Evolutionary conservation across 192 early-diverging fungal species (phyloP), one percentile per base, ranked within the genome.

Genomic region (Coemansia sp.): DNA sequence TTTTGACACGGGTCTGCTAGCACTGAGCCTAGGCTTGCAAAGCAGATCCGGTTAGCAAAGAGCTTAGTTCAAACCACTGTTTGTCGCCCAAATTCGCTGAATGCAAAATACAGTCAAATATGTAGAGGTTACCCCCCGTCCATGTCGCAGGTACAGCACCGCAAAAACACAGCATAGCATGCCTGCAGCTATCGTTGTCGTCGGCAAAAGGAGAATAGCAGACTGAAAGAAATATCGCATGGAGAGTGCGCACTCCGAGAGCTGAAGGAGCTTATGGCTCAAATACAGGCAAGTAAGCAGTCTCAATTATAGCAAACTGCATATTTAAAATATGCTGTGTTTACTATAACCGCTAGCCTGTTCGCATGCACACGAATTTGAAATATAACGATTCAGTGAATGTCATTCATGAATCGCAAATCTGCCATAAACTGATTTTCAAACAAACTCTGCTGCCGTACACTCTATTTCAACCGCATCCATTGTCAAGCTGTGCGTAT

Each of bases 401-500:
- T 46, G 18, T 8, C 4, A 46, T 17, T 46, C 21, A 21, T 13
- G 13, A 17, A 19, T 19, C 18, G 9, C 18, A 17, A 46, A 46
- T 21, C 14, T 9, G 6, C 1, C 45, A 15, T 8, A 21, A 6
- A 19, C 18, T 17, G 9, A 19, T 9, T n/a, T 46, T 46, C 2
- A 2, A 46, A 21, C 2, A 17, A 30, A 7, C 27, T 30, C 27
- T 30, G 27, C 27, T 30, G 27, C 27, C 27, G 27, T 30, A 30
- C 7, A 30, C 2, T 5, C 27, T 7, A 30, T 30, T 7, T 30
- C 4, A 5, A 21, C 2, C 45, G 45, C 13, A 65, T 61, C 66
- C 72, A 74, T 74, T 37, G 33, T 39, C 24, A 53, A 15, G 14
- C 9, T 11, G 33, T 14, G 37, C 37, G n/a, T 11, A 23, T 53